These are phyloP conservation scores for Pseudogymnoascus sp. DNA, from an alignment of 2,329 filamentous ascomycete species.

Conservation along the genomic window DNA sequence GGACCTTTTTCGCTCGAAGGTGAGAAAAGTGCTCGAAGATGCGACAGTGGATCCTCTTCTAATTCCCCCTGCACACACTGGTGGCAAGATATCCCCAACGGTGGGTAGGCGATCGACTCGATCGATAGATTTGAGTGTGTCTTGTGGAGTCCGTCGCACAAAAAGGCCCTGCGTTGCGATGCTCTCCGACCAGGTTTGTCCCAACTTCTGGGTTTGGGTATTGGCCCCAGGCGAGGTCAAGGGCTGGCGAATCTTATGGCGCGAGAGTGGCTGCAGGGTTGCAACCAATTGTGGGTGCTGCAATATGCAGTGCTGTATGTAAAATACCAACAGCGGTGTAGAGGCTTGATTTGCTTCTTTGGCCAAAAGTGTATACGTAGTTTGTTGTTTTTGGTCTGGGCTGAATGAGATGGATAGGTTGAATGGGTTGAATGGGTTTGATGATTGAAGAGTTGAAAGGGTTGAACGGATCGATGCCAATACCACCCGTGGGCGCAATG, in stretches of 20 bases:
- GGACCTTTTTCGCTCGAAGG: neutral
- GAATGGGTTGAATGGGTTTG: neutral
- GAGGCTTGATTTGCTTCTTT: neutral
- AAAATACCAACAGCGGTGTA: neutral
- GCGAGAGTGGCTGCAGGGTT: neutral
- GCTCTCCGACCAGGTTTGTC: neutral
- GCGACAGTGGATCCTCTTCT: conserved; percentile 2
- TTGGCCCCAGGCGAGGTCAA: neutral
- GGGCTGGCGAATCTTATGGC: neutral
- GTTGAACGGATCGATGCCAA: neutral
- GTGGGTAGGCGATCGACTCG: neutral
- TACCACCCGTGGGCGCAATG: neutral
- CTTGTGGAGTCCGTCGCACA: neutral
- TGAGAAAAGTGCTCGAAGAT: neutral
- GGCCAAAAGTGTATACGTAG: neutral
- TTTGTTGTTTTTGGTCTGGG: neutral
- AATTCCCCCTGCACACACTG: neutral
- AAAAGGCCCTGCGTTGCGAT: conserved; percentile 1
- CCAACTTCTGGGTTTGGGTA: neutral
- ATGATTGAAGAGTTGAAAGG: neutral
- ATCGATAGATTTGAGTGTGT: conserved; percentile 6
- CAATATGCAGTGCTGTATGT: neutral
- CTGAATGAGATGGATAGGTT: neutral
- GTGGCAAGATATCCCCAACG: neutral
- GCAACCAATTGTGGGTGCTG: neutral